Base-by-base conservation (phyloP, 768 basidiomycete species). In the Termitomyces sp. region DNA sequence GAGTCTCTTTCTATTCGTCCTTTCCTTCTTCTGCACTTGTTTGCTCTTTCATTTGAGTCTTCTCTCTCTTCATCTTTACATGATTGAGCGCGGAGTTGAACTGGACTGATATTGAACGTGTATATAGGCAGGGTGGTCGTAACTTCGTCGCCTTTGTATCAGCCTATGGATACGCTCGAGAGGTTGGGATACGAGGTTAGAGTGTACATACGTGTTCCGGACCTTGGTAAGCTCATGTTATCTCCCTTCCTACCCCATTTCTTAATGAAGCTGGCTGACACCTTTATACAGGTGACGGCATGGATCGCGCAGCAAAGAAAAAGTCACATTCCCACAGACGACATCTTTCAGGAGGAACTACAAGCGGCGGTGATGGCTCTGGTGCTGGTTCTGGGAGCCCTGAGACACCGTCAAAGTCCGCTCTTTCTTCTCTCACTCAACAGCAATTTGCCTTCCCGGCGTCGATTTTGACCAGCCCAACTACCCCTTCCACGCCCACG, bases 141-240 rank as follows among this genome's bases (percentile, higher is more conserved):
- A 33, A 84, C 91, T 0, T 91, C 88, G 13, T 90, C 87, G 44
- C 92, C 93, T 2, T 71, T 94, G 49, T 90, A 92, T 69, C 93
- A 94, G 68, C 82, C 88, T 12, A 85, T 94, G 77, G 84, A 87
- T 10, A 73, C 79, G 4, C 87, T 90, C 18, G 78, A 85, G 63
- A 78, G 82, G 52, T 73, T 94, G 42, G 91, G 88, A 5, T 92
- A 92, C 62, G 85, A 89, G 62, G 83, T 90, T 3, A 77, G 82
- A 54, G 77, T 92, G 15, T 88, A 82, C 63, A 79, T 82, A 46
- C 78, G 87, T 22, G 90, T 91, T 18, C 88, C 87, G 5, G 88
- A 88, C 67, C 71, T 77, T 1, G 85, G 77, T 75, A 54, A 22
- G 58, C 15, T 44, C 12, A 6, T 22, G 22, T 18, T 31, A 7